Base-by-base conservation (phyloP, 163 green algal genomes). In the Prototheca cutis region DNA sequence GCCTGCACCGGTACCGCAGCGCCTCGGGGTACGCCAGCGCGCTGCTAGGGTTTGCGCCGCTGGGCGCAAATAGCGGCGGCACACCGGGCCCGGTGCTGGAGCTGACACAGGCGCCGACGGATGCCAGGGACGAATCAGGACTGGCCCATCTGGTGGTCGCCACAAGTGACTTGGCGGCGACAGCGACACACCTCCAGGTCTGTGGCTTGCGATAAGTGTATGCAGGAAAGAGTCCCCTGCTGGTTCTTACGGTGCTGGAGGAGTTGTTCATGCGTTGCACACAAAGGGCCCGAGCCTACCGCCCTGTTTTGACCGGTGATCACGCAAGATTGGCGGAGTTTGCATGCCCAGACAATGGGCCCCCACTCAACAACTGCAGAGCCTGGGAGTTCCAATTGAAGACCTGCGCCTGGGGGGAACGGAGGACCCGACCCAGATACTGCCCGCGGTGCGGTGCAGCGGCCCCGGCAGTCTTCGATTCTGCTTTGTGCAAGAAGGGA, bases 401-500 rank as follows among this genome's bases (percentile, higher is more conserved):
- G 5, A 13, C 24, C 6, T 54, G 6, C n/a, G 18, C 7, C 48
- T 54, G n/a, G 48, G 48, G 4, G 48, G n/a, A 15, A 19, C 33
- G 24, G 23, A 10, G 24, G 48, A 54, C 1, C 48, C 48, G 6
- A 54, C 48, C 24, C 24, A 8, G 7, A 5, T 19, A 6, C 24
- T 54, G 7, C n/a, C n/a, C 24, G 21, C 24, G 7, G 5, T 32
- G 4, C 24, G 24, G n/a, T 8, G 32, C 8, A 32, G 6, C 24
- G 48, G 48, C 10, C 48, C 48, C 15, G 48, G 24, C 48, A 33
- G 19, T 10, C 48, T 54, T 17, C 6, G 48, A 6, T 10, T 54
- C 48, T 54, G 48, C 48, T 54, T 54, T 17, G 48, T 54, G 5
- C 24, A 32, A n/a, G n/a, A n/a, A n/a, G n/a, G n/a, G n/a, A n/a